A percentile compares a stretch with the other conserved stretches of the same genome.
Evolutionary conservation across 345 rosid genomes (phyloP).

Genomic region (Eucalyptus fibrosa): DNA sequence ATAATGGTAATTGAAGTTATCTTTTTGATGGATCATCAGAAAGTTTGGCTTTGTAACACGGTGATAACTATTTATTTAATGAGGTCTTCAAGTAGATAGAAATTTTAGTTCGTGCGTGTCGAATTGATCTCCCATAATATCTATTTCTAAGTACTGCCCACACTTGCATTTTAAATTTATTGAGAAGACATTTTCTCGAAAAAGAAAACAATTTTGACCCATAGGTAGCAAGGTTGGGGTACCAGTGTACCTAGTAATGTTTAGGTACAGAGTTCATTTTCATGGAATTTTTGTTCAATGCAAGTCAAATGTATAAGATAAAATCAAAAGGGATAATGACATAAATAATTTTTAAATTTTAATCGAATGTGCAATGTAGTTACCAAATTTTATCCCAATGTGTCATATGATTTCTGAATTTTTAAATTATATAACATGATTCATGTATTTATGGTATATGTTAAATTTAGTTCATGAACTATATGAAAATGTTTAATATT

Average conservation of each 20-base stretch:
- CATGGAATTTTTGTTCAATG: background rate
- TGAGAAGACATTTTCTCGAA: background rate
- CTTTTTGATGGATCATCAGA: background rate
- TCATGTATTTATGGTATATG: accelerated
- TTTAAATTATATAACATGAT: no score
- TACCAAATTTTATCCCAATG: background rate
- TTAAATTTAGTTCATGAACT: no score
- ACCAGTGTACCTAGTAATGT: background rate
- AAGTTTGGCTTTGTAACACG: background rate
- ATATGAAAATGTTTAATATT: no score
- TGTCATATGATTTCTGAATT: no score
- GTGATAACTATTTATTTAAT: background rate
- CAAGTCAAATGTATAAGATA: background rate
- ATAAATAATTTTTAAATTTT: no score
- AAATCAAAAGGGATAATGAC: background rate
- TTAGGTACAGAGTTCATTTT: background rate
- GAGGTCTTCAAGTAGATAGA: background rate
- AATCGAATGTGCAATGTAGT: no score
- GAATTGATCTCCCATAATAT: background rate
- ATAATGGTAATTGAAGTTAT: background rate
- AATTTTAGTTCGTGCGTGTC: background rate
- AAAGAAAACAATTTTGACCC: background rate
- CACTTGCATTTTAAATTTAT: background rate
- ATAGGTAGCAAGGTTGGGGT: background rate
- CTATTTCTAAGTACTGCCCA: background rate